A percentile compares a stretch with the other conserved stretches of the same genome.
phyloP scores from a whole-genome alignment of 176 grass and related monocot species.

The sorghum (Sorghum bicolor) region Sorghum_bicolor_NCBIv3 NC_012872.2:70246501-70247000 shows the following conservation, averaged over 20 bases:
- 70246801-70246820: conserved; percentile 3
- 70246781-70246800: not conserved
- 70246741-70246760: conserved; percentile 34
- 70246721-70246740: conserved; percentile 58
- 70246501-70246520: too few species aligned
- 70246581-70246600: not conserved
- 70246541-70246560: not conserved
- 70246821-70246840: conserved; percentile 53
- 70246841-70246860: conserved; percentile 25
- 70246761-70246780: conserved; percentile 8
- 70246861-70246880: conserved; percentile 10
- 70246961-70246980: conserved; percentile 60
- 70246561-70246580: not conserved
- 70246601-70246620: too few species aligned
- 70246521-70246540: too few species aligned
- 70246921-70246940: conserved; percentile 77
- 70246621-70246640: too few species aligned
- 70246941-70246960: conserved; percentile 83
- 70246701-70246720: conserved; percentile 54
- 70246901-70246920: conserved; percentile 85
- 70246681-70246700: conserved; percentile 10
- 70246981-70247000: conserved; percentile 21
- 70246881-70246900: conserved; percentile 88
- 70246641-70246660: not conserved
- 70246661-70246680: conserved; percentile 41